Evolutionary conservation across 495 filamentous ascomycete species (phyloP), one percentile per base, ranked within the genome.

Genomic region (Annulohypoxylon nitens): DNA sequence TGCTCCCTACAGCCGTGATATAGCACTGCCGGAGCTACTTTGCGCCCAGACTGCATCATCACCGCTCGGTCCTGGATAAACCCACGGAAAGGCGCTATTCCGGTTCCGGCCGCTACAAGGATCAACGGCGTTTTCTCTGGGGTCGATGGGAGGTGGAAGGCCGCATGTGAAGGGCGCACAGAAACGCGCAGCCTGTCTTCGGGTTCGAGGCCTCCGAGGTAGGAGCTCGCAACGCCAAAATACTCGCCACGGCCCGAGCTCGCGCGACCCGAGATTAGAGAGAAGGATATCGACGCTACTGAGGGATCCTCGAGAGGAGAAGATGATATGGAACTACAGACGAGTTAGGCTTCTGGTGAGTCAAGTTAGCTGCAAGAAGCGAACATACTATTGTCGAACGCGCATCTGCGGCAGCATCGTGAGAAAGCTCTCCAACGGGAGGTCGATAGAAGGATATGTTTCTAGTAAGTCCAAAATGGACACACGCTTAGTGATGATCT

Each of bases 341-440:
- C 2, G 8, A 10, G 48, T 51, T 26, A 51, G 18, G 30, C 5
- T 30, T 51, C 4, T 25, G 45, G 18, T 12, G 20, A 26, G 10
- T 25, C 12, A 25, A 80, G 88, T 79, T 11, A 6, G 18, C 9
- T 47, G 65, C 64, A 57, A 48, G 37, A 10, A 18, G 30, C 5
- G 30, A 12, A 50, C 69, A 51, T 63, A 72, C 69, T 93, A 93
- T 77, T 91, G 89, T 11, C 91, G 89, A 10, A 87, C 81, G 4
- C 87, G 85, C 83, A 93, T 88, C 0, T 89, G 89, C 0, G 88
- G 85, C 0, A 92, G 86, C 83, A 91, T 88, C 53, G 83, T 67
- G 70, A 92, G 85, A 77, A 88, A 93, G 10, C 82, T 79, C 18
- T 81, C 83, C 39, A 93, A 81, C 0, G 88, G 71, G 0, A 92